phyloP scores from a whole-genome alignment of 495 filamentous ascomycete species.

The Penicillium lividum region DNA sequence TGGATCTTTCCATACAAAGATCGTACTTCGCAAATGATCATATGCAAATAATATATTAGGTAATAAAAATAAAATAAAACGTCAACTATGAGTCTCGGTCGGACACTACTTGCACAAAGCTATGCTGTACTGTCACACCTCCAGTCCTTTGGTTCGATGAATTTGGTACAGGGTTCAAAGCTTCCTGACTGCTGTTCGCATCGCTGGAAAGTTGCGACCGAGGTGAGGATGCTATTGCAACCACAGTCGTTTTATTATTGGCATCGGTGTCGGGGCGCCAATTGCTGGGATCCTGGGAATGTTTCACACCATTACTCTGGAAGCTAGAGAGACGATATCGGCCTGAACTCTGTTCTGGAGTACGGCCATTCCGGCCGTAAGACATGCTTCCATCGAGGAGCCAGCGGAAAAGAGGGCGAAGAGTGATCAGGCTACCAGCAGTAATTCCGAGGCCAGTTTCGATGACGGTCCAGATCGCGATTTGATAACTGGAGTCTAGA shows the following conservation, averaged over 20 bases:
- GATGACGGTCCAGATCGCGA: slow-evolving; percentile 37
- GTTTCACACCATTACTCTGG: not conserved
- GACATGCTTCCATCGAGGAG: slow-evolving; percentile 16
- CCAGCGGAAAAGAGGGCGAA: slow-evolving; percentile 40
- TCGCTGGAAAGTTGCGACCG: not conserved
- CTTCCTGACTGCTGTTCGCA: slow-evolving; percentile 1
- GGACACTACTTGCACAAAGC: not conserved
- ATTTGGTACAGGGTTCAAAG: not conserved
- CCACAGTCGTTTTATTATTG: not conserved
- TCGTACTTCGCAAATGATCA: too few relatives aligned
- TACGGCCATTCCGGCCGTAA: not conserved
- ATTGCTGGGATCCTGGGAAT: not conserved
- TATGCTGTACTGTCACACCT: not conserved
- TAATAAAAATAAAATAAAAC: too few relatives aligned
- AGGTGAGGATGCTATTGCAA: not conserved
- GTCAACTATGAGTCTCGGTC: not conserved
- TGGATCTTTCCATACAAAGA: not conserved
- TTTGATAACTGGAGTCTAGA: slow-evolving; percentile 30
- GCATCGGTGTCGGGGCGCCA: not conserved
- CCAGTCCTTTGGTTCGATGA: not conserved
- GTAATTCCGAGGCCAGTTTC: slow-evolving; percentile 40
- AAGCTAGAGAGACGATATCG: not conserved
- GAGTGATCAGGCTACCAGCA: slow-evolving; percentile 40
- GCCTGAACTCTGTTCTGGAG: not conserved
- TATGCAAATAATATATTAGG: too few relatives aligned